Base-by-base conservation (phyloP, 352 stramenopile species). In the Globisporangium viniferum region DNA sequence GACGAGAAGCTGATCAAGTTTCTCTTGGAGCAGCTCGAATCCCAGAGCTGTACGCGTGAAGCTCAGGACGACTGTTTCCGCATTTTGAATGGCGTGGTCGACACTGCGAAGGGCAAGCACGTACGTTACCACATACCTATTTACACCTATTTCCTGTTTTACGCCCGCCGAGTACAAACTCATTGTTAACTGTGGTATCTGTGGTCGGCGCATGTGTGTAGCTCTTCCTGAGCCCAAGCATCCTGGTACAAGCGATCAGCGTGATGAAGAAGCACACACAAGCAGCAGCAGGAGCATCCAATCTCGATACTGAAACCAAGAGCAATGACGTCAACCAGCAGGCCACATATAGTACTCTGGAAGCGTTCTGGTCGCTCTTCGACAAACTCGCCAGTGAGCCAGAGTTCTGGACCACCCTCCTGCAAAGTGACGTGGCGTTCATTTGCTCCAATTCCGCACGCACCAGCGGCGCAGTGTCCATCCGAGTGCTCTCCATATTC, bases 341-440 rank as follows among this genome's bases (percentile, higher is more conserved):
- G 24, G 18, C 29, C 31, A 33, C n/a, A 1, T 36, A 10, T 68
- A 44, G 36, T 44, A 61, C 72, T 5, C 24, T 84, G 18, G 70
- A 77, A 31, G 68, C 74, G 27, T 33, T 90, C 6, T 94, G 84
- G 84, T 62, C 59, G n/a, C 67, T 92, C 22, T 27, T 92, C 4
- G 71, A 72, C 18, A 58, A 60, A 7, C 62, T 92, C 31, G 76
- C 84, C 8, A 75, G 62, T 4, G 71, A 62, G 0, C 24, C 69
- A 0, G 64, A 66, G 14, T 78, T 91, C 64, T 94, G 86, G 86
- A 36, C 35, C 1, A 68, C 70, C 12, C 76, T 92, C 27, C 64
- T 73, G 29, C 79, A 63, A 35, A 79, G 87, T 51, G 78, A 91
- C 66, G 86, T 92, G 54, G 81, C 81, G 33, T 93, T 92, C 62